These are phyloP conservation scores for Skeletonema marinoi DNA, from an alignment of 108 stramenopile species.

Conservation along the genomic window DNA sequence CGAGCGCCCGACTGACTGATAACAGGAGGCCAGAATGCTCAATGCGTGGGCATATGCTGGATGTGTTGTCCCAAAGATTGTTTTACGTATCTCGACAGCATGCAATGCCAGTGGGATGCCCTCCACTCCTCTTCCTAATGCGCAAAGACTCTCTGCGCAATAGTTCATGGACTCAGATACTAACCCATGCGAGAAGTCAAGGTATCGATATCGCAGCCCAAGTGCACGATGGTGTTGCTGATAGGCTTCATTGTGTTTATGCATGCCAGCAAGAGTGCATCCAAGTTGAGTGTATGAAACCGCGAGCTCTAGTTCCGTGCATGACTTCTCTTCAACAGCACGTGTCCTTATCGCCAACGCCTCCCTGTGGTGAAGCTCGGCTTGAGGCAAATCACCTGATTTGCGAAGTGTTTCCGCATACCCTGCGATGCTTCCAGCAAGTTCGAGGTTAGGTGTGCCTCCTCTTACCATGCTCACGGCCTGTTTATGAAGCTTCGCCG, in stretches of 20 bases:
- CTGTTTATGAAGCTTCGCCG: slow-evolving; percentile 1
- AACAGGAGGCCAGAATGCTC: slow-evolving; percentile 52
- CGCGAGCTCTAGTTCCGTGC: slow-evolving; percentile 53
- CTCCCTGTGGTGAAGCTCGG: slow-evolving; percentile 46
- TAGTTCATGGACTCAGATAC: slow-evolving; percentile 56
- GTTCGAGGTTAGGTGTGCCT: not conserved
- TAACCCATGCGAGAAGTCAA: slow-evolving; percentile 50
- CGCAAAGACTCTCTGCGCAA: slow-evolving; percentile 50
- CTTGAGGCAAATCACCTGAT: slow-evolving; percentile 50
- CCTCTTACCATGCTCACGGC: not conserved
- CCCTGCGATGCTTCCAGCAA: slow-evolving; percentile 38
- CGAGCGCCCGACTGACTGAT: slow-evolving; percentile 43
- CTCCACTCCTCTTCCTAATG: slow-evolving; percentile 45
- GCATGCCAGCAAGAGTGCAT: slow-evolving; percentile 51
- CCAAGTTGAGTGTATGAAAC: slow-evolving; percentile 54
- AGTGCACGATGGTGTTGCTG: slow-evolving; percentile 43
- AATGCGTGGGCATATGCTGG: slow-evolving; percentile 52
- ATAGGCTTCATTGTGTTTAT: slow-evolving; percentile 37
- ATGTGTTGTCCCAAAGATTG: slow-evolving; percentile 45
- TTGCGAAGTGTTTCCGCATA: slow-evolving; percentile 51
- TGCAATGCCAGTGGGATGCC: slow-evolving; percentile 51
- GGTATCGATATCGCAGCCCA: slow-evolving; percentile 38
- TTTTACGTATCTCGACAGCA: slow-evolving; percentile 49
- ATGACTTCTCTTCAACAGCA: slow-evolving; percentile 47
- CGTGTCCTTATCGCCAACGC: slow-evolving; percentile 45